Evolutionary conservation across 345 rosid genomes (phyloP).

Genomic region (Gossypium thurberi): DNA sequence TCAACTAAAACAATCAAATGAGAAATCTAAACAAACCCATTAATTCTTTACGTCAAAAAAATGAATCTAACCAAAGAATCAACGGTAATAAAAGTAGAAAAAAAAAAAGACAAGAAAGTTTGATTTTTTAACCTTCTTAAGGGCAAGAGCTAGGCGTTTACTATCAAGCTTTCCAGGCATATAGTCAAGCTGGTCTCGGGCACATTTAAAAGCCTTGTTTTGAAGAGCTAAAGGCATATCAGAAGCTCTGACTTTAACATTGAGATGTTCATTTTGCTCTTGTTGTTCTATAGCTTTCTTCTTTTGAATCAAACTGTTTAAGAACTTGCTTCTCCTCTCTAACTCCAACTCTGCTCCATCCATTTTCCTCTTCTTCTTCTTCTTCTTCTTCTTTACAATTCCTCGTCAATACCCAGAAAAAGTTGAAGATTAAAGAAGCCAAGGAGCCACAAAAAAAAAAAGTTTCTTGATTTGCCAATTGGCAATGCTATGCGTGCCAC

Average conservation of each 20-base stretch:
- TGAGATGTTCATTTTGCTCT: slow-evolving; percentile 42
- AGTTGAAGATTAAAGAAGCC: slow-evolving; percentile 12
- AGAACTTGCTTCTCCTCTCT: slow-evolving; percentile 86
- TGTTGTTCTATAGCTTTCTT: slow-evolving; percentile 71
- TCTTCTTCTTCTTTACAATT: slow-evolving; percentile 6
- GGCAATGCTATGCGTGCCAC: slow-evolving; percentile 21
- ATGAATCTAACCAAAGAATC: background rate
- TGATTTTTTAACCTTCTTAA: slow-evolving; percentile 55
- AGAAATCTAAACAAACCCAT: background rate
- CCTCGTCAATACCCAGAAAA: slow-evolving; percentile 25
- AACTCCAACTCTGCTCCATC: slow-evolving; percentile 81
- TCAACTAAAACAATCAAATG: background rate
- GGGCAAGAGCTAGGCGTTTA: slow-evolving; percentile 85
- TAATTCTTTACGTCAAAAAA: background rate
- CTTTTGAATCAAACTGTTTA: slow-evolving; percentile 83
- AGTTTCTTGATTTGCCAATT: slow-evolving; percentile 8
- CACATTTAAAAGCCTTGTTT: slow-evolving; percentile 60
- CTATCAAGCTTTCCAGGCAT: slow-evolving; percentile 75
- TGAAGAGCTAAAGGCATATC: slow-evolving; percentile 76
- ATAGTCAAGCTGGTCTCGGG: slow-evolving; percentile 75
- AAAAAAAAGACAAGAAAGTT: background rate
- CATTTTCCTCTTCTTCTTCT: slow-evolving; percentile 25
- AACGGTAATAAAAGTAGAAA: background rate
- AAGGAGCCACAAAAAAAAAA: slow-evolving; percentile 4
- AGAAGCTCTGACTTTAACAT: slow-evolving; percentile 73